Percentiles rank a stretch among this genome's conserved stretches.
Conservation (phyloP, 208 protist species). For the Trypanosoma platydactyli region DNA sequence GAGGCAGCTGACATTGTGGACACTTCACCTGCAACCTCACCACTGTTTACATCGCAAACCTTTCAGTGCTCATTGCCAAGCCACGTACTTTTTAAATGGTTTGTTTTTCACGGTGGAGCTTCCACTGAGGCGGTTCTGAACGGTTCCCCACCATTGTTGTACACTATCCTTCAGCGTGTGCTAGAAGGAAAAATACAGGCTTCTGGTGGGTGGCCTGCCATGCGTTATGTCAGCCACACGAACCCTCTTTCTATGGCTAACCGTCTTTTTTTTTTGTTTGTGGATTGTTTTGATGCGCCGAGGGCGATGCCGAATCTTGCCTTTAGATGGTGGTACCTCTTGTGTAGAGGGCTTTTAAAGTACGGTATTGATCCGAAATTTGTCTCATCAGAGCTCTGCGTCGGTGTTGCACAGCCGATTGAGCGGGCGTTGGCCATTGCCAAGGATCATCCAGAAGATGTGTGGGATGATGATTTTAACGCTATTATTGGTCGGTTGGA, state of each 20-base stretch:
- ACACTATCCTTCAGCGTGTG: slow-evolving; percentile 30
- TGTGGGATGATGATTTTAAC: slow-evolving; percentile 47
- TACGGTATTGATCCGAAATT: slow-evolving; percentile 35
- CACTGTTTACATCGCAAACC: background rate
- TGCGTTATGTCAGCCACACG: slow-evolving; percentile 17
- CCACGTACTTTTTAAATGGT: slow-evolving; percentile 21
- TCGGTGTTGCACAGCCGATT: slow-evolving; percentile 57
- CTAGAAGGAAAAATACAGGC: slow-evolving; percentile 26
- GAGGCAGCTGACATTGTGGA: slow-evolving; percentile 1
- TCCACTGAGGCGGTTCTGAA: slow-evolving; percentile 15
- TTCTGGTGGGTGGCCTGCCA: slow-evolving; percentile 32
- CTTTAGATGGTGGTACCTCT: slow-evolving; percentile 30
- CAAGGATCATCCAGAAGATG: slow-evolving; percentile 37
- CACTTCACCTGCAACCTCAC: background rate
- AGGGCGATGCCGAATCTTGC: slow-evolving; percentile 2
- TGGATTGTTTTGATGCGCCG: slow-evolving; percentile 36
- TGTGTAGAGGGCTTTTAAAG: slow-evolving; percentile 42
- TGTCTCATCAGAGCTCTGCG: slow-evolving; percentile 40
- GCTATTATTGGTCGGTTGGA: slow-evolving; percentile 70
- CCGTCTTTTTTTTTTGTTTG: slow-evolving; percentile 31
- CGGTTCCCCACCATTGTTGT: slow-evolving; percentile 26
- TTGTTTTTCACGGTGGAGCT: slow-evolving; percentile 24
- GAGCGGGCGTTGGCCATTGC: slow-evolving; percentile 52
- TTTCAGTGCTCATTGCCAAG: slow-evolving; percentile 28
- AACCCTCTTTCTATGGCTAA: slow-evolving; percentile 35